phyloP scores from a whole-genome alignment of 2,329 filamentous ascomycete genomes.

The Trichoderma sp. region DNA sequence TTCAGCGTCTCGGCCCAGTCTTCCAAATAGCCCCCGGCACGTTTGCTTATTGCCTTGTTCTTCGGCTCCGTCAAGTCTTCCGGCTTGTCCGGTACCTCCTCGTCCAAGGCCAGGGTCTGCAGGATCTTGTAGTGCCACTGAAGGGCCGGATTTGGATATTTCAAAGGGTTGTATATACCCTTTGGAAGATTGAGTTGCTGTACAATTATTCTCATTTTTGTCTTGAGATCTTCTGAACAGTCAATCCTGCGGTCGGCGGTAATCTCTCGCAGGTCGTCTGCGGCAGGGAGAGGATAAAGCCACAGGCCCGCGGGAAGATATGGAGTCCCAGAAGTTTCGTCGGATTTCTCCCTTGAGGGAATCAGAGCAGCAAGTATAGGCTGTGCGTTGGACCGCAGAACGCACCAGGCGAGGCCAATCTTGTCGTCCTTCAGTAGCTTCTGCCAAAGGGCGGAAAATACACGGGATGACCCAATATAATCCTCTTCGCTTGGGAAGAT shows the following conservation, averaged over 20 bases:
- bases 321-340: slow-evolving; percentile 64
- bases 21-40: slow-evolving; percentile 73
- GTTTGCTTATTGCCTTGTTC: slow-evolving; percentile 84
- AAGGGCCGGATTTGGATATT: slow-evolving; percentile 86
- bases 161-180: slow-evolving; percentile 75
- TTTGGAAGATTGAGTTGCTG: slow-evolving; percentile 87
- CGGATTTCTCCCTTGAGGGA: slow-evolving; percentile 65
- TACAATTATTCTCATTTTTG: slow-evolving; percentile 77
- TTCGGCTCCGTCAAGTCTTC: slow-evolving; percentile 81
- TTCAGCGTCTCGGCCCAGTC: slow-evolving; percentile 73
- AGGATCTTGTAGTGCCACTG: slow-evolving; percentile 98
- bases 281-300: slow-evolving; percentile 83
- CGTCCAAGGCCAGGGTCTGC: slow-evolving; percentile 85
- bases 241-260: slow-evolving; percentile 59
- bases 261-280: slow-evolving; percentile 78
- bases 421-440: slow-evolving; percentile 79
- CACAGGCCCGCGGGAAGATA: slow-evolving; percentile 80
- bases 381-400: slow-evolving; percentile 74
- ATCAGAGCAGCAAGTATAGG: slow-evolving; percentile 79
- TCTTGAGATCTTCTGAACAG: slow-evolving; percentile 65
- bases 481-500: slow-evolving; percentile 92
- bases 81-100: slow-evolving; percentile 74
- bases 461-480: slow-evolving; percentile 84
- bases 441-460: slow-evolving; percentile 86
- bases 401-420: slow-evolving; percentile 85